Evolutionary conservation across 148 eudicot genomes (phyloP), one percentile per base, ranked within the genome.

Genomic region (Arctostaphylos glauca): DNA sequence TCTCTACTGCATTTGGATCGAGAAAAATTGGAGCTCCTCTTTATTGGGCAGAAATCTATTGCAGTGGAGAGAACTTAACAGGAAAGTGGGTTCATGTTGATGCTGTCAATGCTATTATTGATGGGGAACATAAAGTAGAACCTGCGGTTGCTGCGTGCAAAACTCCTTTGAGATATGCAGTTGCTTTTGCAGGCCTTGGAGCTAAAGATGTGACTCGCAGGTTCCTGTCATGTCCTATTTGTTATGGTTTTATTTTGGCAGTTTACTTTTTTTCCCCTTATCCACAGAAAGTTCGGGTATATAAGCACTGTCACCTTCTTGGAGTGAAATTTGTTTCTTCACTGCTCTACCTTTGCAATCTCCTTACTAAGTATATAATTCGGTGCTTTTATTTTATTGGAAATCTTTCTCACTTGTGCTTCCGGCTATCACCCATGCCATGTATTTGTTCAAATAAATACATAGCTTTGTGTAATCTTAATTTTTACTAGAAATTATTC

Each of bases 161-260:
- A 91, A 93, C 83, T 55, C 88, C 92, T 78, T 86, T 96, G 89
- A 90, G 99, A 93, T 96, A 96, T 87, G 99, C 87, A 4, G 89
- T 96, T 89, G 98, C 98, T 67, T 96, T 96, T 89, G 98, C 99
- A 76, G 97, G 98, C 54, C 84, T 82, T 85, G 99, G 99, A 53
- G 98, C 92, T 83, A 96, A 96, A 91, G 99, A 96, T 78, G 99
- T 96, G 82, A 96, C 99, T 41, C 98, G 99, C 92, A 96, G 99
- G 99, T 96, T 79, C 14, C 43, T 64, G 70, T 14, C 54, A 25
- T 71, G 9, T 72, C 49, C 56, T 14, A 48, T 81, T 46, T 78
- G 78, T 48, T 67, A 21, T 41, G 15, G 31, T 31, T 16, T 78
- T 81, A 43, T 53, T 70, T 31, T 53, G 48, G 38, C 21, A 56